Base-by-base conservation (phyloP, 441 rosid species). In the Populus hybrid region DNA sequence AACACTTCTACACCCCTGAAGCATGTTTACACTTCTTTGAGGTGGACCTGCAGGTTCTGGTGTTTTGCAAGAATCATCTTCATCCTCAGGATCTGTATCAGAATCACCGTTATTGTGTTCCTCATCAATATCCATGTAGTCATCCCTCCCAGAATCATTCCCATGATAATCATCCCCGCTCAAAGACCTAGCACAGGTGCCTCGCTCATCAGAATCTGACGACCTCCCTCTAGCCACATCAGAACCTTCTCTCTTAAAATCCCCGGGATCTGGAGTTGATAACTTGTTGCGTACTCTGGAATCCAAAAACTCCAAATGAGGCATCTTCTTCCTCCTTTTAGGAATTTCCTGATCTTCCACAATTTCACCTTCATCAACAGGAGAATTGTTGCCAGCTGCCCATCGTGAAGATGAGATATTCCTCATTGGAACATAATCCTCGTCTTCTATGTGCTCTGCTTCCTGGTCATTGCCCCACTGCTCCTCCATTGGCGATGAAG, bases 1-100 rank as follows among this genome's bases (percentile, higher is more conserved):
- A 81, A 96, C 99, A 84, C 96, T 96, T 89, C 98, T 90, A 88
- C 99, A 96, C 20, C 98, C 98, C 83, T 81, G 90, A 83, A 96
- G 97, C 99, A 96, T 96, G 89, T 91, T 94, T 72, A 96, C 83
- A 87, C 90, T 90, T 87, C 99, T 91, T 82, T 85, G 88, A 28
- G 93, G 92, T 79, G 80, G 89, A 82, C 83, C 87, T 66, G 79
- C 84, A 77, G 91, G 82, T 80, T 91, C 97, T 85, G 89, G 89
- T 28, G 88, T 85, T 64, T 80, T 91, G 57, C 16, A 84, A 80
- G 86, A 88, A 84, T 81, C 85, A 74, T 30, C 32, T 30, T 30
- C 32, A 30, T 30, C 32, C 32, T 30, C 4, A 30, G 32, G 32
- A 30, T 30, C 89, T 28, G 88, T 78, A 80, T 84, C 87, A 50